Base-by-base conservation (phyloP, 257 asterid genomes). In the Prunella vulgaris region DNA sequence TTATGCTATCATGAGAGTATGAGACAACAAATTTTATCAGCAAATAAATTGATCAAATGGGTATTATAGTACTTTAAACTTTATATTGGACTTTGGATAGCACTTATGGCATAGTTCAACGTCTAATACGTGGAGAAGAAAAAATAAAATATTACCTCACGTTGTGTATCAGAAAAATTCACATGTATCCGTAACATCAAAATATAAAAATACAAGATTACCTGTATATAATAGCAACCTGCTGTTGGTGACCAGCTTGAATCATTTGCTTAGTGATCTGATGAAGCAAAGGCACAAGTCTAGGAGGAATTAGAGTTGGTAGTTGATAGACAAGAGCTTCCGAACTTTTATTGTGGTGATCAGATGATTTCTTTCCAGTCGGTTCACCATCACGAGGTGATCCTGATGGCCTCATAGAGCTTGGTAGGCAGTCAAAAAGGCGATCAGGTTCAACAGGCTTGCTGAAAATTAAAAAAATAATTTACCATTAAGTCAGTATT, bases 381-480 rank as follows among this genome's bases (percentile, higher is more conserved):
- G 81, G 44, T 59, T 88, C 93, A 71, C 83, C 71, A 18, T 82
- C 87, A 35, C 77, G 81, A 76, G 94, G 85, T 14, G 97, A 84
- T 70, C 79, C 91, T 49, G 96, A 79, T 42, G 96, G 90, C 73
- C 90, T 81, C 81, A 87, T 78, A 60, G 99, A 84, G 75, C 76
- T 84, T 35, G 99, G 99, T 7, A 90, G 87, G 85, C 99, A 84
- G 75, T 88, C 99, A 35, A 86, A 86, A 57, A 93, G 88, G 67
- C 86, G 84, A 83, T 93, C 99, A 52, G 97, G 95, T 77, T 93
- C 99, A 24, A 90, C 84, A 56, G 97, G 96, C 78, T 93, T 93
- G 88, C 99, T 93, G 93, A 78, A 73, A 83, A 69, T 72, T 49
- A 54, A 48, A 76, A 74, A 63, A 30, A 73, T 17, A 65, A 71